Evolutionary conservation across 495 filamentous ascomycete species (phyloP), one percentile per base, ranked within the genome.

Genomic region (Cercophora newfieldiana): DNA sequence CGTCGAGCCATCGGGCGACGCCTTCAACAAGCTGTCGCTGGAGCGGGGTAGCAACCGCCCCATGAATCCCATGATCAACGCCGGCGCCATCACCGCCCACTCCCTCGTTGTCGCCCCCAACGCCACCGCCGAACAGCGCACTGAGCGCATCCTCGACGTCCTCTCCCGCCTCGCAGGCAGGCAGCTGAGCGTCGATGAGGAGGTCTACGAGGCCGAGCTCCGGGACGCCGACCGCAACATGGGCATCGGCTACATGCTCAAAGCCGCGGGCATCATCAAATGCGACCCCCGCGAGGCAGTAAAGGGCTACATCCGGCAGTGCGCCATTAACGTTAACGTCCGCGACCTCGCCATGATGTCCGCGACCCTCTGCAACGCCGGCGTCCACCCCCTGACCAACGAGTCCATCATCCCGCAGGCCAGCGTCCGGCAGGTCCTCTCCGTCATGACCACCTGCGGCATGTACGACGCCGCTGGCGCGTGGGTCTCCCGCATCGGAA

Each of bases 1-100:
- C 26, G 54, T 57, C 24, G 54, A 57, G 54, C 54, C 54, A 10
- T 57, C 54, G 24, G 54, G 54, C 24, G 54, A 57, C 54, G 54
- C 54, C 12, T 57, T 57, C 54, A 57, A 57, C 54, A 57, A 57
- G 28, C 54, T 57, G 3, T 57, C 54, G 7, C 54, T 57, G 24
- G 54, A 57, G 54, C 54, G 54, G 54, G 54, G 54, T 57, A 57
- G 24, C 54, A 57, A 57, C 54, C 54, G 54, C 5, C 54, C 54
- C 18, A 57, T 57, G 54, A 57, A 57, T 25, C 54, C 54, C 24
- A 57, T 57, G 54, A 57, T 57, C 54, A 57, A 57, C 54, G 54
- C 54, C 24, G 54, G 54, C 54, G 54, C 54, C 24, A 57, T 57
- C 54, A 31, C 54, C 24, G 54, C 54, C 10, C 54, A 57, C 14